Percentiles rank a stretch among this genome's conserved stretches.
These are phyloP conservation scores for Sphaerulina vaccinii DNA, from an alignment of 2,329 filamentous ascomycete genomes.

Conservation along the genomic window DNA sequence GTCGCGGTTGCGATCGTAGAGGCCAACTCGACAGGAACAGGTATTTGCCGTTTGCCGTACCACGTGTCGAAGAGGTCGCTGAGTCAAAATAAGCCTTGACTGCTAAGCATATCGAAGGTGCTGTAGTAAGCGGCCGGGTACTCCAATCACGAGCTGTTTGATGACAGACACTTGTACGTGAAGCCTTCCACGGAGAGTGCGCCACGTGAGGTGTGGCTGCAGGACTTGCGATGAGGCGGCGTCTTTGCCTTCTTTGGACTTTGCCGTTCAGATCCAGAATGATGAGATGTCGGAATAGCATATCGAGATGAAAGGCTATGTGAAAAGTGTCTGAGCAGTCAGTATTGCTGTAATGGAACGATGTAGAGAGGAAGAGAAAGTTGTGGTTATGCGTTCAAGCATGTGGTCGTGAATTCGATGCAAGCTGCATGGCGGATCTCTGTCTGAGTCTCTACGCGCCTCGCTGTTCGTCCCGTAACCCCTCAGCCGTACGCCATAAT, in stretches of 20 bases:
- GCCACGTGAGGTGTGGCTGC: slow-evolving; percentile 1
- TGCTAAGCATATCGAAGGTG: slow-evolving; percentile 2
- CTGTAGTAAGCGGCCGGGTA: background rate
- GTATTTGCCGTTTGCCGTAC: too few species aligned
- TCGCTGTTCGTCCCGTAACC: slow-evolving; percentile 24
- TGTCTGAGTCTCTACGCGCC: slow-evolving; percentile 24
- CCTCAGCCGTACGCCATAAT: slow-evolving; percentile 30
- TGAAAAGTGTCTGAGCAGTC: too few species aligned
- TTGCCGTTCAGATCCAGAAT: background rate
- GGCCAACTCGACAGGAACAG: background rate
- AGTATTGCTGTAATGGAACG: too few species aligned
- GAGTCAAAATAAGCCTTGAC: background rate
- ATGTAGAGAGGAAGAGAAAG: background rate
- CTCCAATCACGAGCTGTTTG: background rate
- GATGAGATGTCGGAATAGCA: too few species aligned
- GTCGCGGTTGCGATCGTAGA: background rate
- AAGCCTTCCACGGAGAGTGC: background rate
- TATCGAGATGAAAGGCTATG: too few species aligned
- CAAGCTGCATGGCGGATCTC: slow-evolving; percentile 17
- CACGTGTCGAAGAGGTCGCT: background rate
- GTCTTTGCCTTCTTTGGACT: background rate
- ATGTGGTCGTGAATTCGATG: slow-evolving; percentile 17
- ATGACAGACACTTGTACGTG: background rate
- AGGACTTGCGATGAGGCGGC: background rate
- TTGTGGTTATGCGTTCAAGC: slow-evolving; percentile 3